Percentiles rank a stretch among this genome's conserved stretches.
Conservation (phyloP, 495 filamentous ascomycete species). For the Rhypophila decipiens region DNA sequence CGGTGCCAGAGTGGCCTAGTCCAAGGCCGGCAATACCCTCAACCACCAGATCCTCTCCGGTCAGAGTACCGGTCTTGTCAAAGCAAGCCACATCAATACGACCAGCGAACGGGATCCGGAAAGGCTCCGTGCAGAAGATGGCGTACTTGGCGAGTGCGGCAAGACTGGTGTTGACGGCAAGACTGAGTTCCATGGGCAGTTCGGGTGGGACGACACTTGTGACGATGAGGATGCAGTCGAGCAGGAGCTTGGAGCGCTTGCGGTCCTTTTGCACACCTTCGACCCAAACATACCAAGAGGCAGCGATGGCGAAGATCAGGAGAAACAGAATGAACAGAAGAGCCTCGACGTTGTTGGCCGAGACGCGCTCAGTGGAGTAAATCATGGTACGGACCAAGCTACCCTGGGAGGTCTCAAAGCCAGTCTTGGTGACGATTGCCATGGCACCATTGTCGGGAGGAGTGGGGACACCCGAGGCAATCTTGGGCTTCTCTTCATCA, state of each 20-base stretch:
- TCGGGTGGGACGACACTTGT: constrained; percentile 97
- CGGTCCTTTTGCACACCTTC: constrained; percentile 89
- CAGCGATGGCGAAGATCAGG: constrained; percentile 90
- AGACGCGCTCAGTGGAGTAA: constrained; percentile 97
- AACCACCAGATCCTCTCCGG: constrained; percentile 93
- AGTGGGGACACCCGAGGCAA: constrained; percentile 63
- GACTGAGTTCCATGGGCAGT: constrained; percentile 93
- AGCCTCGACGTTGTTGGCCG: constrained; percentile 92
- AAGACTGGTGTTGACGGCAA: constrained; percentile 98
- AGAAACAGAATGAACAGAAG: constrained; percentile 95
- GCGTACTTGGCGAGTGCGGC: constrained; percentile 89
- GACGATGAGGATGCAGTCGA: constrained; percentile 95
- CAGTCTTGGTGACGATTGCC: constrained; percentile 93
- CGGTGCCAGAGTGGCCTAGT: constrained; percentile 58
- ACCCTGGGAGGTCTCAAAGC: constrained; percentile 97
- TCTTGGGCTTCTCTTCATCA: constrained; percentile 60
- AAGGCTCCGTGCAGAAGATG: constrained; percentile 98
- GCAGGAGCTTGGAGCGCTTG: constrained; percentile 92
- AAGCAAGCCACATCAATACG: constrained; percentile 97
- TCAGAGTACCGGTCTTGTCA: constrained; percentile 96
- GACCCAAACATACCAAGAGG: constrained; percentile 99
- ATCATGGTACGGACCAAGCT: constrained; percentile 99
- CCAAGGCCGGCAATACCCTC: constrained; percentile 91
- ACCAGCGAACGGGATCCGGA: constrained; percentile 96
- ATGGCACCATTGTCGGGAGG: constrained; percentile 89